Conservation (phyloP, 2,329 filamentous ascomycete species). For the Colletotrichum cordylinicola region DNA sequence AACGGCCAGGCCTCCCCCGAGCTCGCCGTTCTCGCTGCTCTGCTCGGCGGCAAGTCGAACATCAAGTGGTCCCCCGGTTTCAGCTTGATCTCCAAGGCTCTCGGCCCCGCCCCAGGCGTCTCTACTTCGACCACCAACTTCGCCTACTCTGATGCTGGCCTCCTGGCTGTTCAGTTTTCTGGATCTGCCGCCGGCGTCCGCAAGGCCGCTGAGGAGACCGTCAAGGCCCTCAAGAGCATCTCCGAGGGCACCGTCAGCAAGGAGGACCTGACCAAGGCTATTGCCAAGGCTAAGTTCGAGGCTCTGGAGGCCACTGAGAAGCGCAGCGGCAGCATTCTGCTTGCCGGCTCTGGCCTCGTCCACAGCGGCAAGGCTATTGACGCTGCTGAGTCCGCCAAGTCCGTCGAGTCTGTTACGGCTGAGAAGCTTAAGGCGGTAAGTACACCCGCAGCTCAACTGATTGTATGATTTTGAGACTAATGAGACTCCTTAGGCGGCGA, state of each 20-base stretch:
- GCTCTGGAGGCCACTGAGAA: slow-evolving; percentile 83
- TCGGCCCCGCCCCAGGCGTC: slow-evolving; percentile 69
- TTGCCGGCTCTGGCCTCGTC: slow-evolving; percentile 84
- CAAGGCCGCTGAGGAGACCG: slow-evolving; percentile 75
- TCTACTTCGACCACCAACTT: slow-evolving; percentile 77
- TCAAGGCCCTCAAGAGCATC: slow-evolving; percentile 83
- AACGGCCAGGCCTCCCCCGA: slow-evolving; percentile 86
- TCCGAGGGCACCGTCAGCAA: slow-evolving; percentile 76
- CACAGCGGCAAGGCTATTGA: slow-evolving; percentile 84
- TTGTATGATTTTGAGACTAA: slow-evolving; percentile 29
- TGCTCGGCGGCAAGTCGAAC: slow-evolving; percentile 87
- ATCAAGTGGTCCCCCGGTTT: slow-evolving; percentile 98
- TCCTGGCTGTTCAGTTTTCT: slow-evolving; percentile 81
- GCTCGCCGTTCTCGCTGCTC: slow-evolving; percentile 82
- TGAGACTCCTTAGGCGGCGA: slow-evolving; percentile 71
- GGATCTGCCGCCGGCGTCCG: slow-evolving; percentile 78
- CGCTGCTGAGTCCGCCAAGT: slow-evolving; percentile 79
- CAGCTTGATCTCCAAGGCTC: slow-evolving; percentile 84
- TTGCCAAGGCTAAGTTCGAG: slow-evolving; percentile 92
- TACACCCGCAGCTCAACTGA: slow-evolving; percentile 24
- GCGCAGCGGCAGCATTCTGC: slow-evolving; percentile 77
- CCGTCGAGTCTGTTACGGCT: slow-evolving; percentile 79
- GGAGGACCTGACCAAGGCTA: slow-evolving; percentile 90
- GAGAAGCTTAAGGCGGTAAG: slow-evolving; percentile 87
- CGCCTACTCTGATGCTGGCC: slow-evolving; percentile 92